Base-by-base conservation (phyloP, 2,329 filamentous ascomycete species). In the Pseudogymnoascus sp. region DNA sequence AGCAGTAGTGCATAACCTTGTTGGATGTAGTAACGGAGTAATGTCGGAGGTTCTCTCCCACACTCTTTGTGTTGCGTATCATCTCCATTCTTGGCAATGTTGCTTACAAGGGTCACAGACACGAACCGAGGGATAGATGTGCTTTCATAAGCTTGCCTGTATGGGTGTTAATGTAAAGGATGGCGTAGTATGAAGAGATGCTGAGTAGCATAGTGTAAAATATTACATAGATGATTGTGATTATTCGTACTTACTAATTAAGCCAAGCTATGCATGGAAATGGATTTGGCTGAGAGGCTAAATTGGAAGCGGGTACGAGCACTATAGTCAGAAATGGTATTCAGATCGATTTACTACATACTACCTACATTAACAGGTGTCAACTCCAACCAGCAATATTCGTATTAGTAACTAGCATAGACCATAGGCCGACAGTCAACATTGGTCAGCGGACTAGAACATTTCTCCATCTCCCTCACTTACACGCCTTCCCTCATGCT, bases 401-500 rank as follows among this genome's bases (percentile, higher is more conserved):
- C 10, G 8, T 49, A 49, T n/a, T 49, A 29, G 21, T 49, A 12
- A 49, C 1, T n/a, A 26, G 6, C 21, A 10, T 29, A 45, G 3
- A 4, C 12, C 43, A 26, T 26, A 29, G 12, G 21, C 21, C 6
- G n/a, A 49, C 23, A 8, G 12, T 1, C 21, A 26, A 21, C 12
- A 29, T 49, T 26, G 4, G 3, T 5, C 12, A 2, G 21, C 43
- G 26, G 11, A 10, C 21, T 7, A 11, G 6, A 41, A 21, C 3
- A 41, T 41, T 3, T 41, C 16, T 35, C 41, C 31, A 60, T 29
- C 11, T 37, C 60, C 41, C 19, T 37, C 12, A n/a, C 19, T 12
- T 21, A 38, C 19, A 39, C 21, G 61, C 79, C 63, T 74, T 75
- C 26, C 23, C 16, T 49, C 19, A 39, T 5, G 61, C 79, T 62